phyloP scores from a whole-genome alignment of 2,329 filamentous ascomycete species.

The Biscogniauxia sp. region DNA sequence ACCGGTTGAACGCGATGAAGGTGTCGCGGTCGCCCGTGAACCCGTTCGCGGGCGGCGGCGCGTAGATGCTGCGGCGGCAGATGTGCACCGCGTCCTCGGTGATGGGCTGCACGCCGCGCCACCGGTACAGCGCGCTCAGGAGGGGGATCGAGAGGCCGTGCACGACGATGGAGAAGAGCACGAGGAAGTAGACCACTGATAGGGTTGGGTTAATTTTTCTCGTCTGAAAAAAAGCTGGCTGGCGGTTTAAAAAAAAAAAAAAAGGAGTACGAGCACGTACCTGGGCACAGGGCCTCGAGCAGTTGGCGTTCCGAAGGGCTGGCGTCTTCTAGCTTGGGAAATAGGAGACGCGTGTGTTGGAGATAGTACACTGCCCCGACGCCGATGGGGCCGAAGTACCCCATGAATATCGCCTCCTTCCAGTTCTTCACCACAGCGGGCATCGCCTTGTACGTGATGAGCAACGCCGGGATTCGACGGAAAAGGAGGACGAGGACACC shows the following conservation, averaged over 20 bases:
- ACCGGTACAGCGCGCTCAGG: slow-evolving; percentile 39
- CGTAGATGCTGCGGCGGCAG: slow-evolving; percentile 36
- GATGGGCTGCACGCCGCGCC: slow-evolving; percentile 39
- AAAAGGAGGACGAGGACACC: slow-evolving; percentile 53
- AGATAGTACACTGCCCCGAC: slow-evolving; percentile 77
- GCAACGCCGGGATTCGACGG: slow-evolving; percentile 55
- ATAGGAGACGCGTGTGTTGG: slow-evolving; percentile 43
- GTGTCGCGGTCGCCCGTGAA: slow-evolving; percentile 35
- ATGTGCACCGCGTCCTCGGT: slow-evolving; percentile 41
- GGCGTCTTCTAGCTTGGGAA: slow-evolving; percentile 28
- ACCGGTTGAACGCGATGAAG: slow-evolving; percentile 49
- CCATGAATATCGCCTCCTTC: slow-evolving; percentile 61
- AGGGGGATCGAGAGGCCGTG: slow-evolving; percentile 48
- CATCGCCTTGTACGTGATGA: slow-evolving; percentile 55
- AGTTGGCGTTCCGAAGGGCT: slow-evolving; percentile 29
- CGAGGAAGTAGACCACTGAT: slow-evolving; percentile 41
- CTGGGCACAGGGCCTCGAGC: slow-evolving; percentile 36
- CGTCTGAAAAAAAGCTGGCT: neutral
- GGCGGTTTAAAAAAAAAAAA: too few species aligned
- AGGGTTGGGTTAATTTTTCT: neutral
- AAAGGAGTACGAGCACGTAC: slow-evolving; percentile 15
- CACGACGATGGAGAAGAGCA: slow-evolving; percentile 42
- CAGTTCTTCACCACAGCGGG: slow-evolving; percentile 49
- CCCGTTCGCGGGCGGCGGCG: slow-evolving; percentile 40
- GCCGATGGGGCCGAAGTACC: slow-evolving; percentile 73